phyloP scores from a whole-genome alignment of 352 stramenopile genomes.

The Globisporangium megalacanthum region DNA sequence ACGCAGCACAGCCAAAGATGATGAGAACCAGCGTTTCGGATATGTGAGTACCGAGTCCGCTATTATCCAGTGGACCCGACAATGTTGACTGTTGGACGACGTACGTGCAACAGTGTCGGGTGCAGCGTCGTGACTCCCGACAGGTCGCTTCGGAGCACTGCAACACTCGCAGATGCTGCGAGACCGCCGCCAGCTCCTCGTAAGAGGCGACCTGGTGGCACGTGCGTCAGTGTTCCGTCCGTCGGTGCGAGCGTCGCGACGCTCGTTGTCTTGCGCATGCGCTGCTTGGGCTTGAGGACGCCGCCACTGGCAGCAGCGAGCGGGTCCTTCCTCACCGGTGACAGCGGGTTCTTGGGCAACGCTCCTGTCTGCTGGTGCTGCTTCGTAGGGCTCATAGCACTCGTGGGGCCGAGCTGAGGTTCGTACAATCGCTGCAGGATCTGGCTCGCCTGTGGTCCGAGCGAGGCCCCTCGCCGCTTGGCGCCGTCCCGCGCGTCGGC shows the following conservation, averaged over 20 bases:
- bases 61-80: too few species aligned
- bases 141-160: conserved; percentile 9
- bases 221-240: not conserved
- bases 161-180: conserved; percentile 28
- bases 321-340: conserved; percentile 13
- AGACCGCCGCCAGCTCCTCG: conserved; percentile 2
- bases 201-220: not conserved
- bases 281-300: conserved; percentile 38
- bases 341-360: conserved; percentile 6
- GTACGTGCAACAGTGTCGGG: conserved; percentile 42
- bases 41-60: not conserved
- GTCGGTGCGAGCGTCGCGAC: conserved; percentile 21
- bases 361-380: not conserved
- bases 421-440: conserved; percentile 70
- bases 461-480: conserved; percentile 36
- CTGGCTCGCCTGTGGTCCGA: conserved; percentile 47
- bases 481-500: conserved; percentile 37
- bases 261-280: conserved; percentile 49
- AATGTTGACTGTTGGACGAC: not conserved
- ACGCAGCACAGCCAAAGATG: not conserved
- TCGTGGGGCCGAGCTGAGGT: conserved; percentile 38
- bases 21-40: not conserved
- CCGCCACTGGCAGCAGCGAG: not conserved
- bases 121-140: conserved; percentile 25
- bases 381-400: conserved; percentile 2